Percentiles rank a stretch among this genome's conserved stretches.
These are phyloP conservation scores for Arctium lappa DNA, from an alignment of 129 eudicot species.

Conservation along the genomic window DNA sequence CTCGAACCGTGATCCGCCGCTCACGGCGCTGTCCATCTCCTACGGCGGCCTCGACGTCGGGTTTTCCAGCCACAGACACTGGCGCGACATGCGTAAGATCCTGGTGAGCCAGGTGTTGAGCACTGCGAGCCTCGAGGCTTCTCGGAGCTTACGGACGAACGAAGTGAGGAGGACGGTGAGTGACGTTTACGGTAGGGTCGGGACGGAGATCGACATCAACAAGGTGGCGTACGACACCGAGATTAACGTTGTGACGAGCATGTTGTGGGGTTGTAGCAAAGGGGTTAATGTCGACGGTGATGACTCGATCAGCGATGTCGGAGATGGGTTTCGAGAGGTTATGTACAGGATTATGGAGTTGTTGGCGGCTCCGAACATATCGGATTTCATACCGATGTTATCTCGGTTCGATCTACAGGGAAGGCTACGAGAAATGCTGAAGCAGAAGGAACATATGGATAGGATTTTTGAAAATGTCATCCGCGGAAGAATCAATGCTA, in stretches of 20 bases:
- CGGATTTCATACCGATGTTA: slow-evolving; percentile 34
- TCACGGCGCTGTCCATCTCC: not conserved
- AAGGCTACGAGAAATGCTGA: too few species aligned
- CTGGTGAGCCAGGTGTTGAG: slow-evolving; percentile 24
- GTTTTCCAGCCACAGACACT: slow-evolving; percentile 20
- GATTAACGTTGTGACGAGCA: slow-evolving; percentile 37
- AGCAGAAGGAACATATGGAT: too few species aligned
- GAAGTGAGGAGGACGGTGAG: too few species aligned
- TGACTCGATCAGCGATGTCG: too few species aligned
- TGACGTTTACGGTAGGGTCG: too few species aligned
- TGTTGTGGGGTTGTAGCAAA: slow-evolving; percentile 36
- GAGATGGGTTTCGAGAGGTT: slow-evolving; percentile 9
- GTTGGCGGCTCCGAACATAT: slow-evolving; percentile 15
- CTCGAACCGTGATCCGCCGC: slow-evolving; percentile 24
- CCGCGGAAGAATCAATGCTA: too few species aligned
- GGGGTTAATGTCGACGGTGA: too few species aligned
- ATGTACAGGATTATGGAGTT: not conserved
- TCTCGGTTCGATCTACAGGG: too few species aligned
- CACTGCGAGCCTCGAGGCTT: too few species aligned
- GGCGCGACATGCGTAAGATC: slow-evolving; percentile 20
- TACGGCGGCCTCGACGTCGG: not conserved
- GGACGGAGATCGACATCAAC: too few species aligned
- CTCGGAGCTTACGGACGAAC: too few species aligned
- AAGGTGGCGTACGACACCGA: slow-evolving; percentile 17
- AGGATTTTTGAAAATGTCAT: too few species aligned